Conservation (phyloP, 805 yeast species). For the Saccharomycopsis lassenensis region DNA sequence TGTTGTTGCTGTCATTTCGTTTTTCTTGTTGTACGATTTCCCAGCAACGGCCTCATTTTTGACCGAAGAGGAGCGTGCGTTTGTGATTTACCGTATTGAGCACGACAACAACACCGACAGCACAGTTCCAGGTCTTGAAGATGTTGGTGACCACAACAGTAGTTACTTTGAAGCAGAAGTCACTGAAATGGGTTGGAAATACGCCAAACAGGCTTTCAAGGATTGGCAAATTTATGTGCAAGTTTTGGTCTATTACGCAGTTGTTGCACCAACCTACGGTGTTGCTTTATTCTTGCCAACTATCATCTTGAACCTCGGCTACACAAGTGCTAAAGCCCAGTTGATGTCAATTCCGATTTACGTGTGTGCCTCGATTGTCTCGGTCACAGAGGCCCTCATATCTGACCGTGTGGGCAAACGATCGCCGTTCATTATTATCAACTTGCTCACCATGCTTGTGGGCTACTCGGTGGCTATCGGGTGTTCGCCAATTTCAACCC, state of each 20-base stretch:
- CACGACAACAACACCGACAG: conserved; percentile 9
- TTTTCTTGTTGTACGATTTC: conserved; percentile 51
- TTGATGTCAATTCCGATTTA: conserved; percentile 35
- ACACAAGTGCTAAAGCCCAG: conserved; percentile 31
- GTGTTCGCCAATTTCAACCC: conserved; percentile 21
- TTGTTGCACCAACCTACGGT: conserved; percentile 28
- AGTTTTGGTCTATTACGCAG: conserved; percentile 23
- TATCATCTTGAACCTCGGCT: conserved; percentile 33
- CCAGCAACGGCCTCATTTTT: conserved; percentile 55
- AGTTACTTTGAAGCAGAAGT: conserved; percentile 12
- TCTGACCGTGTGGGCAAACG: conserved; percentile 24
- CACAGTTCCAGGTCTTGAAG: conserved; percentile 2
- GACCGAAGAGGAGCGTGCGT: conserved; percentile 39
- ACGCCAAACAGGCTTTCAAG: conserved; percentile 20
- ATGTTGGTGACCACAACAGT: conserved; percentile 6
- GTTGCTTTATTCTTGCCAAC: conserved; percentile 35
- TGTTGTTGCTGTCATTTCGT: conserved; percentile 25
- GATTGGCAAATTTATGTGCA: conserved; percentile 25
- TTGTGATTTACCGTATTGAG: conserved; percentile 25
- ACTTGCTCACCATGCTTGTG: conserved; percentile 22
- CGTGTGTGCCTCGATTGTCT: conserved; percentile 25
- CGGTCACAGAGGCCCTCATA: conserved; percentile 23
- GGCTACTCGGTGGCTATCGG: conserved; percentile 26
- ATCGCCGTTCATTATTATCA: conserved; percentile 24
- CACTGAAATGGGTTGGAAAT: conserved; percentile 8